Evolutionary conservation across 2,329 filamentous ascomycete genomes (phyloP).

Genomic region (Thyridium curvatum): DNA sequence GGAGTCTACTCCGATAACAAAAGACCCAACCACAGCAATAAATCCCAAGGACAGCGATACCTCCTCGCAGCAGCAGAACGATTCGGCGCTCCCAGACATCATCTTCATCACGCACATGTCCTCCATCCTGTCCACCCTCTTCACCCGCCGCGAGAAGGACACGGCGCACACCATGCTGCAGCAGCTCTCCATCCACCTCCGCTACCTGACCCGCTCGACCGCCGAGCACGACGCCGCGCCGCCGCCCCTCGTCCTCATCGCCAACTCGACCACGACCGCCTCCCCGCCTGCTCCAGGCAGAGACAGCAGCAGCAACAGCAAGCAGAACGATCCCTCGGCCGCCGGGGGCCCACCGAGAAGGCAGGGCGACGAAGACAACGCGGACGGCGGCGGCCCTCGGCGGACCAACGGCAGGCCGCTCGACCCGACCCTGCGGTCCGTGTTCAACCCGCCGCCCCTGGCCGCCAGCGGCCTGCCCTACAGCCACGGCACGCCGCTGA

Average conservation of each 20-base stretch:
- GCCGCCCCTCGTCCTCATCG: slow-evolving; percentile 47
- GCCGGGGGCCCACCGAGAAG: no score
- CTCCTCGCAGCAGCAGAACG: slow-evolving; percentile 2
- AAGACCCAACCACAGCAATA: neutral
- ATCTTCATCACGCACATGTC: slow-evolving; percentile 52
- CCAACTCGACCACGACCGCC: slow-evolving; percentile 38
- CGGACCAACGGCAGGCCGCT: slow-evolving; percentile 12
- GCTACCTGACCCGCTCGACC: slow-evolving; percentile 33
- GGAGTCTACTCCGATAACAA: neutral
- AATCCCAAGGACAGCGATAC: slow-evolving; percentile 1
- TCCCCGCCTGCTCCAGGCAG: slow-evolving; percentile 5
- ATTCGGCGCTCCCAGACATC: slow-evolving; percentile 31
- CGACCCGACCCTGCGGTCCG: slow-evolving; percentile 41
- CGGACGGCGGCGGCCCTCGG: no score
- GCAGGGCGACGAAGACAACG: neutral
- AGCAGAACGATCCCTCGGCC: neutral
- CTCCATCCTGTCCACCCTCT: slow-evolving; percentile 43
- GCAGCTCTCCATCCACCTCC: slow-evolving; percentile 39
- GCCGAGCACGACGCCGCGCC: slow-evolving; percentile 22
- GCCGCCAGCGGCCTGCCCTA: neutral
- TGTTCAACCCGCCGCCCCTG: slow-evolving; percentile 32
- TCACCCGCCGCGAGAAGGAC: slow-evolving; percentile 38
- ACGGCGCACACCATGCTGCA: slow-evolving; percentile 42
- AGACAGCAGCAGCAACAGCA: slow-evolving; percentile 5
- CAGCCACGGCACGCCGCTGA: slow-evolving; percentile 11